Base-by-base conservation (phyloP, 164 flowering plant species). In the Annona cherimola region DNA sequence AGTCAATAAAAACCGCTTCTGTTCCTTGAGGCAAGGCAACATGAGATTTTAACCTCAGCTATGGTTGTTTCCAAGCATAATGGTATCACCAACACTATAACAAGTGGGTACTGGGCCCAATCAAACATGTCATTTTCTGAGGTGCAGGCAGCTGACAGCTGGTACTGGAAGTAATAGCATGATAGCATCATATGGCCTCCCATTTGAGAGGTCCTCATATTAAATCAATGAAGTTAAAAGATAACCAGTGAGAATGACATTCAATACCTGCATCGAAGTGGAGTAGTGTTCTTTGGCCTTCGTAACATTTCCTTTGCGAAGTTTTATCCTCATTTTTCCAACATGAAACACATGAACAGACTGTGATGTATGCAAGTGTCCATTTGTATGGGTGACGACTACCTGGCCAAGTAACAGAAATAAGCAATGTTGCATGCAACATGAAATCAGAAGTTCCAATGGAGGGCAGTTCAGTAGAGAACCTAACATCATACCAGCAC, bases 251-350 rank as follows among this genome's bases (percentile, higher is more conserved):
- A 42, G 16, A 4, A 64, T 42, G 41, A 40, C 42, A 12, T 41
- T 14, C 42, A 14, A 46, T 80, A 88, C 91, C 91, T 86, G 89
- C 91, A 88, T 88, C 69, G 90, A 79, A 57, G 81, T 69, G 68
- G 97, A 89, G 79, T 93, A 96, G 70, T 82, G 86, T 74, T 93
- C 99, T 77, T 89, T 96, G 20, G 92, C 97, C 63, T 86, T 79
- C 50, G 93, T 90, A 59, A 81, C 77, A 76, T 89, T 87, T 75
- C 97, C 98, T 79, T 89, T 92, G 62, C 90, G 80, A 68, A 96
- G 94, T 78, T 96, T 96, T 73, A 93, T 88, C 79, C 97, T 88
- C 97, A 92, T 92, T 84, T 87, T 93, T 57, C 99, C 98, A 19
- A 96, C 85, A 78, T 90, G 94, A 71, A 96, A 83, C 35, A 85